phyloP scores from a whole-genome alignment of 2,329 filamentous ascomycete species.

The Chaetothyriales sp. region DNA sequence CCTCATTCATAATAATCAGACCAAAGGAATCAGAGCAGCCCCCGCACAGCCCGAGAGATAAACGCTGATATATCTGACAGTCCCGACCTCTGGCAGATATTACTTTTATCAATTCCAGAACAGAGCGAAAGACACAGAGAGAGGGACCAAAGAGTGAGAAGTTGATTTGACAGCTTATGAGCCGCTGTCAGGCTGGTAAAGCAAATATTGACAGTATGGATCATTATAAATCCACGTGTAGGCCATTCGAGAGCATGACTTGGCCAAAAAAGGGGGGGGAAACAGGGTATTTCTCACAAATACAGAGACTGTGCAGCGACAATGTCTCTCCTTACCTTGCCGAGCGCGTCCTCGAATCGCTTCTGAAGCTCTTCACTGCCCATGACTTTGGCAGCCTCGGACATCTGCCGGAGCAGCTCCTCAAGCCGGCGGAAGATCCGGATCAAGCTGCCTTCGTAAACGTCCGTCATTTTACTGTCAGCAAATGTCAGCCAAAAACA shows the following conservation, averaged over 20 bases:
- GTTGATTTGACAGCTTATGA: neutral
- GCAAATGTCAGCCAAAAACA: conserved; percentile 3
- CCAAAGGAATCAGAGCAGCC: no score
- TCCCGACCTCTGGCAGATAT: no score
- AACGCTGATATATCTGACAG: no score
- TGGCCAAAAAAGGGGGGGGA: neutral
- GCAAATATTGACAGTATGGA: neutral
- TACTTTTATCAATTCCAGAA: no score
- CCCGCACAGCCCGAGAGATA: no score
- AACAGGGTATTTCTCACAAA: conserved; percentile 38
- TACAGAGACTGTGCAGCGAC: conserved; percentile 91
- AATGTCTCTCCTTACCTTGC: conserved; percentile 56
- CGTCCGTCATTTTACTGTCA: conserved; percentile 90
- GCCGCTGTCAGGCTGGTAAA: neutral
- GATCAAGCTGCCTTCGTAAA: conserved; percentile 92
- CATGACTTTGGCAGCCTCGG: conserved; percentile 93
- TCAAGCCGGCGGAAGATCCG: conserved; percentile 90
- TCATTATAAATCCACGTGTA: neutral
- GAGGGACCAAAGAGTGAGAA: neutral
- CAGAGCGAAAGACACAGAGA: neutral
- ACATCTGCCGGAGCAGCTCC: conserved; percentile 87
- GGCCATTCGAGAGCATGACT: neutral
- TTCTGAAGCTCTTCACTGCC: conserved; percentile 76
- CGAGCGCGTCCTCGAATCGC: conserved; percentile 14
- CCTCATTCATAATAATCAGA: no score